Base-by-base conservation (phyloP, 75 land plant genomes). In the Chamaecyparis obtusa region DNA sequence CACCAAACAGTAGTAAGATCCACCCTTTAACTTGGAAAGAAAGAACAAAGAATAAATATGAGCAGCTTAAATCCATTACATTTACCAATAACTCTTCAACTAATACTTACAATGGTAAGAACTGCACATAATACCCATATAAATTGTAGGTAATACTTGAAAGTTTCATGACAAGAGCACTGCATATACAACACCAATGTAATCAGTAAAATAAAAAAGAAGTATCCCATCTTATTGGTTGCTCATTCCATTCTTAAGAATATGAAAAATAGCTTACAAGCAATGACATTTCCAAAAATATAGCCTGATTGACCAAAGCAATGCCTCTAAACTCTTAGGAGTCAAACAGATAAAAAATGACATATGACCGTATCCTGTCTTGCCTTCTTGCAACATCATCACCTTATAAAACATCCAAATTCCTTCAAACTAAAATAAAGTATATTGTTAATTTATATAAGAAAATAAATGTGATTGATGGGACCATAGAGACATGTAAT, bases 121-220 rank as follows among this genome's bases (percentile, higher is more conserved):
- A 96, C 88, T 96, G 99, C 27, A 93, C 60, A 84, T 97, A 95
- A 74, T 91, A 98, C 27, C 95, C 93, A 88, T 90, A 92, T 10
- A 95, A 24, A 86, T 98, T 97, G 90, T 94, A 97, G 17, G 97
- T 88, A 81, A 95, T 90, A 55, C 91, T 92, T 51, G 88, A 37
- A 43, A 88, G 90, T 85, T 90, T 92, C 88, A 48, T 54, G 16
- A 79, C 36, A 49, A 56, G 60, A 67, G 9, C 27, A 43, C 93
- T 93, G 92, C 64, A 87, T 14, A 24, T 46, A 27, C 43, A 82
- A 54, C 44, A 36, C 7, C 76, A 69, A 71, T 9, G 2, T 81
- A 69, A 46, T 60, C 86, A 85, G 49, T 64, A 71, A n/a, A 67
- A 24, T 54, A 55, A 36, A 80, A 32, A 30, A 15, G 17, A 33